Base-by-base conservation (phyloP, 768 basidiomycete genomes). In the Ramaria rubella region DNA sequence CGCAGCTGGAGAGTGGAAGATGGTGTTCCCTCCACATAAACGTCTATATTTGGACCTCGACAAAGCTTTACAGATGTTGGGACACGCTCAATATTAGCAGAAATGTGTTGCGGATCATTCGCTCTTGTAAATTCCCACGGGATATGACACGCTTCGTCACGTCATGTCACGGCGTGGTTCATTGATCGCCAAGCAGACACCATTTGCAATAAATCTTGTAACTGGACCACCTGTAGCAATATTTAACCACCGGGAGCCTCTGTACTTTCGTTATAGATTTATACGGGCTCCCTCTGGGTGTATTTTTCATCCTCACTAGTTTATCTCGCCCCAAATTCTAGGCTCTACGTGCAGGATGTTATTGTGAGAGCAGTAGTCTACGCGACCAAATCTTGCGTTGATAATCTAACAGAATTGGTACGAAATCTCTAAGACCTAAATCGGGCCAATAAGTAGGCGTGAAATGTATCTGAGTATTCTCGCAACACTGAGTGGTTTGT, bases 371-470 rank as follows among this genome's bases (percentile, higher is more conserved):
- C 7, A 54, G 31, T 15, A 54, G 36, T 19, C 26, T 54, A 42
- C 19, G 59, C 6, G 60, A 66, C 86, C 86, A 90, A 5, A 77
- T 69, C 67, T 87, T 88, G 45, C 82, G 80, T 68, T 99, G 95
- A 70, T 86, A 98, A 52, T 89, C 85, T 42, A 98, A 74, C 19
- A 99, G 70, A 51, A 98, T 83, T 1, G 93, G 91, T 23, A 96
- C 68, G 63, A 99, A 82, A 61, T 98, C 90, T 55, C 81, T 75
- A 2, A 97, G 66, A 4, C 93, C 89, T 64, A 96, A 95, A 54
- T 94, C 86, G 0, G 96, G 96, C 96, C 96, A 99, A 65, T 86
- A 93, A 0, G 82, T 81, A 14, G 81, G 72, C 19, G 83, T 79
- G 68, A 96, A 94, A 65, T 97, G 91, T 8, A 99, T 70, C 62